phyloP scores from a whole-genome alignment of 75 land plant species.

The Chamaecyparis obtusa region DNA sequence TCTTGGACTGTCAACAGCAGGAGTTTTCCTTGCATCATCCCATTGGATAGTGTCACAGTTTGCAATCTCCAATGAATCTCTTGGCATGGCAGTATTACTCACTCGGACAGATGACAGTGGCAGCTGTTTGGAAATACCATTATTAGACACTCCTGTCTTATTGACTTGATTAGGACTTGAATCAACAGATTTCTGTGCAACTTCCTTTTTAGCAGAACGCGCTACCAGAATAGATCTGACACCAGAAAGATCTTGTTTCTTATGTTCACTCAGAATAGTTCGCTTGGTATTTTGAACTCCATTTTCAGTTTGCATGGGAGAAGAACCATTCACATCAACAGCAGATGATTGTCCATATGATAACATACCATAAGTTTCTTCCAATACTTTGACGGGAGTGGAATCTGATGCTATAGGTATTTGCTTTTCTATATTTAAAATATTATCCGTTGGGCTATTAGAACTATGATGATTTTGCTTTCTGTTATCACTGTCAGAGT shows the following conservation, averaged over 20 bases:
- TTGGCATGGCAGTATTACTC: conserved; percentile 1
- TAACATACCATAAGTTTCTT: not conserved
- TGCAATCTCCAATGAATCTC: not conserved
- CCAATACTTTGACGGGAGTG: not conserved
- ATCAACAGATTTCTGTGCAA: not conserved
- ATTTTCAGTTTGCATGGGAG: not conserved
- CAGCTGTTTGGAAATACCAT: not conserved
- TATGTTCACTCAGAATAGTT: not conserved
- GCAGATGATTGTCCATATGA: not conserved
- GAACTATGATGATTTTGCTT: not conserved
- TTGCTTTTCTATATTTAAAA: conserved; percentile 1
- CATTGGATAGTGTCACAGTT: not conserved
- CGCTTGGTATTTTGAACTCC: not conserved
- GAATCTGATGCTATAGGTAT: not conserved
- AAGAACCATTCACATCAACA: not conserved
- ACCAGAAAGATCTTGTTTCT: not conserved
- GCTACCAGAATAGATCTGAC: not conserved
- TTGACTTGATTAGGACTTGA: not conserved
- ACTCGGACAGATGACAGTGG: not conserved
- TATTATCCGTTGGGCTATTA: not conserved
- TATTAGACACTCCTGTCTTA: not conserved
- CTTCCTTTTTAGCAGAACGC: not conserved
- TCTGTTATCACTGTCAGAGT: not conserved
- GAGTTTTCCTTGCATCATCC: not conserved
- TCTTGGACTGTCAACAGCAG: not conserved